Evolutionary conservation across 768 basidiomycete genomes (phyloP).

Genomic region (Auricularia auricula-judae): DNA sequence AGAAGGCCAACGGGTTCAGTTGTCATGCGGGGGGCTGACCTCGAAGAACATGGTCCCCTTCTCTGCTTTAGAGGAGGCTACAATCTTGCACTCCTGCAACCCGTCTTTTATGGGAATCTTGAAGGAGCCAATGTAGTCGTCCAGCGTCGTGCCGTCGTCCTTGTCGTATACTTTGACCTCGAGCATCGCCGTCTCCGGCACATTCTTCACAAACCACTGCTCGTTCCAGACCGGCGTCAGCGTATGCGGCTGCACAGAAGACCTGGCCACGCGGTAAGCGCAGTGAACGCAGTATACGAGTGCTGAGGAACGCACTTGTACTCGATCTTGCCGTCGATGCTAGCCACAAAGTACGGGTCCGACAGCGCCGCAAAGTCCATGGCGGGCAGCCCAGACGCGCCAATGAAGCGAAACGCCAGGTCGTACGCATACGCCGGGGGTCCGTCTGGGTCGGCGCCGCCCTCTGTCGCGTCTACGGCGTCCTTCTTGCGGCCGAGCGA

Average conservation of each 20-base stretch:
- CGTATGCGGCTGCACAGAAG: slow-evolving; percentile 48
- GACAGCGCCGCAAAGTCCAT: slow-evolving; percentile 54
- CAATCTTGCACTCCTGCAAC: slow-evolving; percentile 53
- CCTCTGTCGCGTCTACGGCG: too few species aligned
- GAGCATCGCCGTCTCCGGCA: slow-evolving; percentile 48
- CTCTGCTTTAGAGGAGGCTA: slow-evolving; percentile 35
- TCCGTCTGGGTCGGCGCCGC: neutral
- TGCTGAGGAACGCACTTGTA: slow-evolving; percentile 40
- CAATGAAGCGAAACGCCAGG: slow-evolving; percentile 43
- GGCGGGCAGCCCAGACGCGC: slow-evolving; percentile 56
- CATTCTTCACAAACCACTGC: slow-evolving; percentile 60
- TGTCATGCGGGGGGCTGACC: slow-evolving; percentile 25
- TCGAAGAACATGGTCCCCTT: slow-evolving; percentile 63
- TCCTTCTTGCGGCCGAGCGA: neutral
- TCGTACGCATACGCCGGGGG: slow-evolving; percentile 1
- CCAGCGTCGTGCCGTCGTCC: slow-evolving; percentile 40
- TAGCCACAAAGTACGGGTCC: slow-evolving; percentile 69
- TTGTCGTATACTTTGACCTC: slow-evolving; percentile 57
- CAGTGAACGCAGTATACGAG: neutral
- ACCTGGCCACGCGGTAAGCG: slow-evolving; percentile 28
- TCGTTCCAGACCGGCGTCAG: slow-evolving; percentile 71
- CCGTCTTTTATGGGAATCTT: slow-evolving; percentile 42
- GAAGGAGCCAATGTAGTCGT: slow-evolving; percentile 61
- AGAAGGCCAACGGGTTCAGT: neutral
- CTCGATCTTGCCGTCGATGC: slow-evolving; percentile 48